A percentile compares a stretch with the other conserved stretches of the same genome.
Evolutionary conservation across 805 yeast species (phyloP).

Genomic region (Ogataea trehaloabstinens): DNA sequence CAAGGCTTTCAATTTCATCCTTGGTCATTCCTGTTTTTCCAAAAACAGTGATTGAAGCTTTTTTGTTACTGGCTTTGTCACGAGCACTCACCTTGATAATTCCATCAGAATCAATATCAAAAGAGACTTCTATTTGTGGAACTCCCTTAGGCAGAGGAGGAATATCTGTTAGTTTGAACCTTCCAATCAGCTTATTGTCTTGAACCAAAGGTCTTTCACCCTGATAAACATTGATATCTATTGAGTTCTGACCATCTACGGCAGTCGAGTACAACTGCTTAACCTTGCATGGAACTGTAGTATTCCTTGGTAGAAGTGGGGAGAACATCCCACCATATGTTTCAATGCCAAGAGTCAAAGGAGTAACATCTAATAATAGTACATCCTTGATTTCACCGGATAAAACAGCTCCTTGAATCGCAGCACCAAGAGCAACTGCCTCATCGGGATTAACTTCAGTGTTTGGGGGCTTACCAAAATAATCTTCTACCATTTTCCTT

Average conservation of each 20-base stretch:
- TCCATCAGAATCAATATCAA: constrained; percentile 96
- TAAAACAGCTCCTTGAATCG: constrained; percentile 94
- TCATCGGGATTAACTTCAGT: constrained; percentile 94
- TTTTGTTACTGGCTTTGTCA: constrained; percentile 91
- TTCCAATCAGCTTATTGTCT: constrained; percentile 93
- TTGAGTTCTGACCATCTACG: constrained; percentile 91
- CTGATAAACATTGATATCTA: constrained; percentile 95
- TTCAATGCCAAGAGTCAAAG: constrained; percentile 89
- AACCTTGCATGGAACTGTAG: constrained; percentile 92
- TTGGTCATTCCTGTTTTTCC: constrained; percentile 93
- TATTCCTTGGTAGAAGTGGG: constrained; percentile 80
- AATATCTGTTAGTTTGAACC: constrained; percentile 87
- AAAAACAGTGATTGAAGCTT: constrained; percentile 92
- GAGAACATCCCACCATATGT: constrained; percentile 97
- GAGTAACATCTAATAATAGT: constrained; percentile 83
- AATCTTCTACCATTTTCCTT: constrained; percentile 66
- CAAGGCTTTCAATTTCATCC: constrained; percentile 87
- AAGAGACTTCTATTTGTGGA: constrained; percentile 87
- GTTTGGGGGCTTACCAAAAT: constrained; percentile 82
- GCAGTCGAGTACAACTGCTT: constrained; percentile 94
- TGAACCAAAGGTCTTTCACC: constrained; percentile 96
- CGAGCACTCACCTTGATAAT: constrained; percentile 93
- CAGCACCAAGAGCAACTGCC: constrained; percentile 96
- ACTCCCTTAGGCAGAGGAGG: constrained; percentile 89
- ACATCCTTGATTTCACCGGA: constrained; percentile 95